A percentile compares a stretch with the other conserved stretches of the same genome.
These are phyloP conservation scores for Blastobotrys apis DNA, from an alignment of 1,139 yeast genomes.

Conservation along the genomic window DNA sequence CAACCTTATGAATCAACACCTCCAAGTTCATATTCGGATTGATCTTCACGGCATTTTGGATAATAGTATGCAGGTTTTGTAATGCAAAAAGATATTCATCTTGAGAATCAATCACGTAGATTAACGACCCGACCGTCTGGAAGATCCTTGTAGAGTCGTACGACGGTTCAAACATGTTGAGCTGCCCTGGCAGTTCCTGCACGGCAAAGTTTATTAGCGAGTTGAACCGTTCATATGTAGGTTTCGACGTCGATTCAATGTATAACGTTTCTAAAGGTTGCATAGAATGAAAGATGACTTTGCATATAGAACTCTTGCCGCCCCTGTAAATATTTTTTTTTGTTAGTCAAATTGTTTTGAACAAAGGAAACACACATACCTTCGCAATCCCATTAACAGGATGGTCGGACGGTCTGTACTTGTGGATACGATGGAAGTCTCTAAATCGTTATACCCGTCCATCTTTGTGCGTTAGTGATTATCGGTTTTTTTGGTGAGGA, in stretches of 20 bases:
- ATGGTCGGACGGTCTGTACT: constrained; percentile 29
- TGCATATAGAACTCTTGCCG: constrained; percentile 89
- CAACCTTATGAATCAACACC: constrained; percentile 90
- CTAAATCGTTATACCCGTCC: constrained; percentile 18
- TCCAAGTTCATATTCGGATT: constrained; percentile 87
- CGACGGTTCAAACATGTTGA: constrained; percentile 78
- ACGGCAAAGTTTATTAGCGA: constrained; percentile 83
- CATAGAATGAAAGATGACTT: constrained; percentile 94
- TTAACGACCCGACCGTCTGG: constrained; percentile 84
- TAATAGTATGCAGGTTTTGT: constrained; percentile 81
- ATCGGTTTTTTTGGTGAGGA: no score
- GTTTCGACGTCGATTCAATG: constrained; percentile 84
- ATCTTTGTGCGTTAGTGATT: no score
- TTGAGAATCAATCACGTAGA: constrained; percentile 85
- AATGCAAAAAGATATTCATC: constrained; percentile 92
- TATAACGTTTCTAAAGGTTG: constrained; percentile 91
- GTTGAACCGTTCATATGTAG: constrained; percentile 49
- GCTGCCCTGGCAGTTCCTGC: constrained; percentile 95
- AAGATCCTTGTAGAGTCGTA: constrained; percentile 72
- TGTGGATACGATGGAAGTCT: constrained; percentile 22
- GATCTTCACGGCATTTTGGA: constrained; percentile 80
- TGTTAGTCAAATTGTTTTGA: background rate
- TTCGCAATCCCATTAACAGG: constrained; percentile 79
- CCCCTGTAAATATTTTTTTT: constrained; percentile 17
- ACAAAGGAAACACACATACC: constrained; percentile 20